These are phyloP conservation scores for Colletotrichum siamense DNA, from an alignment of 2,329 filamentous ascomycete genomes.

Conservation along the genomic window DNA sequence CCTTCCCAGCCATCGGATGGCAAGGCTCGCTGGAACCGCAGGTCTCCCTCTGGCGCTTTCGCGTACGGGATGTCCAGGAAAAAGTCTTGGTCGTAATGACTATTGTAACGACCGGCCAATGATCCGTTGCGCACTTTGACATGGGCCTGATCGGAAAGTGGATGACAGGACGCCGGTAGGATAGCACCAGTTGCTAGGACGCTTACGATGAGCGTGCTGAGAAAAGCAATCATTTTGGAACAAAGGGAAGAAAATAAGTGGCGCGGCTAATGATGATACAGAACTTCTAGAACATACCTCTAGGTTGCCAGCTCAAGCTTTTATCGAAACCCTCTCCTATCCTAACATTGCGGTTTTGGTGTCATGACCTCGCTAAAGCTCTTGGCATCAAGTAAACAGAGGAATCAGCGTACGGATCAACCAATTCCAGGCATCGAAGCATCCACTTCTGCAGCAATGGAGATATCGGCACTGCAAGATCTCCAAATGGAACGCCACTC, in stretches of 20 bases:
- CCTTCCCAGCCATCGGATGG: conserved; percentile 48
- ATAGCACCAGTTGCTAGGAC: not conserved
- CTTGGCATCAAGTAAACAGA: not conserved
- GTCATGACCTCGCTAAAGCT: not conserved
- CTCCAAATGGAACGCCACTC: not conserved
- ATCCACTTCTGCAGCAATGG: not conserved
- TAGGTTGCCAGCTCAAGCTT: not conserved
- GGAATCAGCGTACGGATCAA: not conserved
- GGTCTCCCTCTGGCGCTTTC: not conserved
- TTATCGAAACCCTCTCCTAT: not conserved
- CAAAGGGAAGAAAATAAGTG: not conserved
- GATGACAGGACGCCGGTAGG: not conserved
- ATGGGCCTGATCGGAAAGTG: not conserved
- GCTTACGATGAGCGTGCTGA: not conserved
- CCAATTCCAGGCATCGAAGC: not conserved
- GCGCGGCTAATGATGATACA: not conserved
- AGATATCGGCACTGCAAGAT: not conserved
- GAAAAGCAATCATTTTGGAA: not conserved
- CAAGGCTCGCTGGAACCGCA: not conserved
- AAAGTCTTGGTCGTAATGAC: conserved; percentile 34
- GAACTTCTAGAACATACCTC: not conserved
- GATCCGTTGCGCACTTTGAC: not conserved
- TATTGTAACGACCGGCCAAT: not conserved
- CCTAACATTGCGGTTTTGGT: not conserved
- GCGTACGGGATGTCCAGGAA: conserved; percentile 58